phyloP scores from a whole-genome alignment of 331 rosid species.

The Phaseolus coccineus region DNA sequence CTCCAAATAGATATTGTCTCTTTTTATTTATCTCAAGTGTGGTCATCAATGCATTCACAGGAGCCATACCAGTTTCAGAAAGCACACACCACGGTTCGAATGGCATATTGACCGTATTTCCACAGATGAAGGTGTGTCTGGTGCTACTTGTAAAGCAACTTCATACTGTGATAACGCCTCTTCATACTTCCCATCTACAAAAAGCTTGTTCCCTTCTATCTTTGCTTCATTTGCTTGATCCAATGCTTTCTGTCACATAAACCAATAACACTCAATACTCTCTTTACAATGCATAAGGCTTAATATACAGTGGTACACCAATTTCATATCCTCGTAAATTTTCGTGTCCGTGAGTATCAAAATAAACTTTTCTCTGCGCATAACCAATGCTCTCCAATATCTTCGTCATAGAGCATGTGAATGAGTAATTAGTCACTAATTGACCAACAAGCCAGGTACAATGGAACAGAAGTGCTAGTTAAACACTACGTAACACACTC shows the following conservation, averaged over 20 bases:
- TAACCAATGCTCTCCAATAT: neutral
- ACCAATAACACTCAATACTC: conserved; percentile 5
- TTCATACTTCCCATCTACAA: conserved; percentile 70
- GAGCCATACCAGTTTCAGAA: conserved; percentile 69
- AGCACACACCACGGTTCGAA: conserved; percentile 79
- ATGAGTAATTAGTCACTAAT: neutral
- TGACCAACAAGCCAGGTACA: neutral
- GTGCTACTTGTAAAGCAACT: conserved; percentile 69
- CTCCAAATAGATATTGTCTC: no score
- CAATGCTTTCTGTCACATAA: conserved; percentile 64
- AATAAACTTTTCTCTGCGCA: neutral
- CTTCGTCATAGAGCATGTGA: neutral
- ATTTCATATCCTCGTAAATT: neutral
- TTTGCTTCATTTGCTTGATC: conserved; percentile 81
- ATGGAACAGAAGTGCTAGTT: neutral
- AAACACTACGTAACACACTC: neutral
- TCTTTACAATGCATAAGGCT: neutral
- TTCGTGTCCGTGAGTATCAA: neutral
- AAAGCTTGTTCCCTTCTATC: conserved; percentile 78
- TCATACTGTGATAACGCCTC: conserved; percentile 83
- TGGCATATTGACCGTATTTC: conserved; percentile 85
- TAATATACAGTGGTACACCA: neutral
- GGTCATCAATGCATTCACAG: conserved; percentile 14
- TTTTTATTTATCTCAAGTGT: no score
- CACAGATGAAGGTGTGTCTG: conserved; percentile 72